Percentiles rank a stretch among this genome's conserved stretches.
These are phyloP conservation scores for Penicillium sp. DNA, from an alignment of 2,329 filamentous ascomycete genomes.

Conservation along the genomic window DNA sequence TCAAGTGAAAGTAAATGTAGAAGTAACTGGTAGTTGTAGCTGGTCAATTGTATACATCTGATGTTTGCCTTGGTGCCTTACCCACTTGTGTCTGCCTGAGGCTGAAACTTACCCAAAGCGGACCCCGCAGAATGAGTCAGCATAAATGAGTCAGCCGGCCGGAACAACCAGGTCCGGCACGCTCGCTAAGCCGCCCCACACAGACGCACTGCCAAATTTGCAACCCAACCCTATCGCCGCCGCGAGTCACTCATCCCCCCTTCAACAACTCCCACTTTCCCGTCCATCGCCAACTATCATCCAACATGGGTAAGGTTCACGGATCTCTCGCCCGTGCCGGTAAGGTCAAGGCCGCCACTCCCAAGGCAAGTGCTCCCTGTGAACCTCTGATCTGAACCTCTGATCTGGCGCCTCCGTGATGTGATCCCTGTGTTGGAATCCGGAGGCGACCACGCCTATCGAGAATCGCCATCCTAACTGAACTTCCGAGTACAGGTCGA, in stretches of 20 bases:
- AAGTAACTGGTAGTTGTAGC: too few relatives aligned
- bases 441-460: slow-evolving; percentile 2
- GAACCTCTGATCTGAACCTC: slow-evolving; percentile 4
- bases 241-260: slow-evolving; percentile 26
- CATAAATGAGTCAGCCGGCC: background rate
- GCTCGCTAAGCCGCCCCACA: slow-evolving; percentile 35
- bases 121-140: too few relatives aligned
- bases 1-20: too few relatives aligned
- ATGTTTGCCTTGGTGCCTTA: background rate
- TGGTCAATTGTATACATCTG: too few relatives aligned
- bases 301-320: slow-evolving; percentile 85
- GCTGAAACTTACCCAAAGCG: too few relatives aligned
- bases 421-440: background rate
- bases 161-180: slow-evolving; percentile 17
- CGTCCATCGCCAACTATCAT: slow-evolving; percentile 32
- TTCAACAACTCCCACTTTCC: slow-evolving; percentile 27
- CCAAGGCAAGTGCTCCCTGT: slow-evolving; percentile 37
- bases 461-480: slow-evolving; percentile 24
- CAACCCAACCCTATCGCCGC: slow-evolving; percentile 29
- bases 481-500: slow-evolving; percentile 29
- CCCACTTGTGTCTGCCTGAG: too few relatives aligned
- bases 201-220: slow-evolving; percentile 34
- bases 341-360: slow-evolving; percentile 90
- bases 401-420: slow-evolving; percentile 15
- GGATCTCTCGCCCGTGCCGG: slow-evolving; percentile 93